These are phyloP conservation scores for Pseudocercospora pini-densiflorae DNA, from an alignment of 2,329 filamentous ascomycete species.

Conservation along the genomic window DNA sequence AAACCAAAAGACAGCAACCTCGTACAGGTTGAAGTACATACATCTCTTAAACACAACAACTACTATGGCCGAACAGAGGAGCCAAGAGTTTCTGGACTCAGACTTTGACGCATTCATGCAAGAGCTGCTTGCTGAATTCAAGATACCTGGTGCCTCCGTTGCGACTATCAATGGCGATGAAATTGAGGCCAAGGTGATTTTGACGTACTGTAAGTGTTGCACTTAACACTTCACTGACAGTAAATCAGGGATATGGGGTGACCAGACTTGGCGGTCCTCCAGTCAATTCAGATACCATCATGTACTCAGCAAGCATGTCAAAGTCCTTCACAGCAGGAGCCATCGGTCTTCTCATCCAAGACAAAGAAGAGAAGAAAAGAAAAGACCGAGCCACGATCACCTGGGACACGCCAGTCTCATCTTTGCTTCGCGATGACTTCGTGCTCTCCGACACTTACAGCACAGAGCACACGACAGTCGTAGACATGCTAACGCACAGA, in stretches of 20 bases:
- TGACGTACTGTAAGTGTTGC: no score
- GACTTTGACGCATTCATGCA: neutral
- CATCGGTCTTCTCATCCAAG: neutral
- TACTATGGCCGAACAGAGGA: no score
- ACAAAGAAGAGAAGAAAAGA: neutral
- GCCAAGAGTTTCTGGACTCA: neutral
- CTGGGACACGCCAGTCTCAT: no score
- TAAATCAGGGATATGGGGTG: neutral
- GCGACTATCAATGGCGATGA: neutral
- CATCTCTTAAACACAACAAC: no score
- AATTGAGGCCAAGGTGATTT: neutral
- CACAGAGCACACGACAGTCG: no score
- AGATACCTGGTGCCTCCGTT: neutral
- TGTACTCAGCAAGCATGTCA: neutral
- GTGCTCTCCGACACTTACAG: no score
- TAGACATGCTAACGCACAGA: no score
- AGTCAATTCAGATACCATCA: neutral
- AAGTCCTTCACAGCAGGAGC: neutral
- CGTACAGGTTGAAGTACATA: no score
- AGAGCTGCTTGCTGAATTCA: neutral
- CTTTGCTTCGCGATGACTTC: no score
- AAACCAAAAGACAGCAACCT: no score
- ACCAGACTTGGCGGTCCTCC: neutral
- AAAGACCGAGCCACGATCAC: neutral
- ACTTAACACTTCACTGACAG: no score